Evolutionary conservation across 2,329 filamentous ascomycete genomes (phyloP).

Genomic region (Aspergillus amoenus): DNA sequence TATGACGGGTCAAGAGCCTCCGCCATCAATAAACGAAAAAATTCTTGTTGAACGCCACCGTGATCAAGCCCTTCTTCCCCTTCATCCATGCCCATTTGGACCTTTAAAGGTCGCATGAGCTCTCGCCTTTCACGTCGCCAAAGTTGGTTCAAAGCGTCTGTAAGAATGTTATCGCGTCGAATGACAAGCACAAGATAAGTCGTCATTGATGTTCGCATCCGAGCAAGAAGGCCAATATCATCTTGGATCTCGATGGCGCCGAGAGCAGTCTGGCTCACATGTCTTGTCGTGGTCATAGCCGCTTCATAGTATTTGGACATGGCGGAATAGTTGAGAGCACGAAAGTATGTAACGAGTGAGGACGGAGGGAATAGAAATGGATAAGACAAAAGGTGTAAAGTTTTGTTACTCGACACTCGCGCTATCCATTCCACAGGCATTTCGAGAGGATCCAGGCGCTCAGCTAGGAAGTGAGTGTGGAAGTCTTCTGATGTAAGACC

Average conservation of each 20-base stretch:
- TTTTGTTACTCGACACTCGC: constrained; percentile 61
- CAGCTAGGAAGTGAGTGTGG: constrained; percentile 71
- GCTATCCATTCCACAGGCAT: constrained; percentile 72
- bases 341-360: constrained; percentile 77
- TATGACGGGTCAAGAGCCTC: constrained; percentile 77
- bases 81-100: constrained; percentile 76
- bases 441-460: constrained; percentile 71
- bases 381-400: constrained; percentile 73
- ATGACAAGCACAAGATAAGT: constrained; percentile 72
- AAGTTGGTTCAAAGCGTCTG: constrained; percentile 80
- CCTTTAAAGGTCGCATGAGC: constrained; percentile 80
- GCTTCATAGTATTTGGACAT: constrained; percentile 81
- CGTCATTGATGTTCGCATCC: constrained; percentile 65
- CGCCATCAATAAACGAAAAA: constrained; percentile 80
- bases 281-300: constrained; percentile 51
- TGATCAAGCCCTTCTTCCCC: constrained; percentile 91
- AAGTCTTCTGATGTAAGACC: constrained; percentile 70
- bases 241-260: constrained; percentile 51
- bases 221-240: constrained; percentile 60
- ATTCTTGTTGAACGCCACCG: constrained; percentile 94
- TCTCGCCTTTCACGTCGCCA: constrained; percentile 84
- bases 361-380: constrained; percentile 75
- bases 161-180: constrained; percentile 64
- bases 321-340: constrained; percentile 78
- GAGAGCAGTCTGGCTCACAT: constrained; percentile 48